These are phyloP conservation scores for Hymenoscyphus infarciens DNA, from an alignment of 2,329 filamentous ascomycete genomes.

Conservation along the genomic window DNA sequence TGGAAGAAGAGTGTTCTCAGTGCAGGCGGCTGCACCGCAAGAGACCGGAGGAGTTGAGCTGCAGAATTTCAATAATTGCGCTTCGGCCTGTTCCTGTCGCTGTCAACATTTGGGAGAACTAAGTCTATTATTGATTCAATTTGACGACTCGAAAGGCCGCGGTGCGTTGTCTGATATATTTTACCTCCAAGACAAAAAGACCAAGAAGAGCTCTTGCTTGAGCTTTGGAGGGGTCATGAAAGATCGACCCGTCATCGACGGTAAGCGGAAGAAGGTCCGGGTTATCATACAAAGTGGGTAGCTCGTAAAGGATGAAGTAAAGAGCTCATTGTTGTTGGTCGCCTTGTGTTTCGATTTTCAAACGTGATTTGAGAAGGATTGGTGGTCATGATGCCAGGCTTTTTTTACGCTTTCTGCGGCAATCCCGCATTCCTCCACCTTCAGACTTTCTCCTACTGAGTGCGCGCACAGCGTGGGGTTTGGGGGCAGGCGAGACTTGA, in stretches of 20 bases:
- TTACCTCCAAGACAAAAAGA: slow-evolving; percentile 5
- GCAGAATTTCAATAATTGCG: background rate
- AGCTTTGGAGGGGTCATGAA: background rate
- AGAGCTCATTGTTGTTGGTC: background rate
- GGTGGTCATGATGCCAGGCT: slow-evolving; percentile 5
- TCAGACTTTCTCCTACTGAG: background rate
- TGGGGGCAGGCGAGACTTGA: background rate
- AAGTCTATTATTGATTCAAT: background rate
- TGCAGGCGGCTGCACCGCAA: background rate
- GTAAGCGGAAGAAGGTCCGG: slow-evolving; percentile 1
- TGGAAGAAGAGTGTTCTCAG: background rate
- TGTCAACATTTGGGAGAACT: background rate
- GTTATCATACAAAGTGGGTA: background rate
- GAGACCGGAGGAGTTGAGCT: background rate
- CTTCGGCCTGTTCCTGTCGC: background rate
- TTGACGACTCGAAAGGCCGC: background rate
- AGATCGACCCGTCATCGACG: background rate
- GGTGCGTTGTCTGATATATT: background rate
- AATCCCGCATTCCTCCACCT: background rate
- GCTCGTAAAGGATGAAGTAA: background rate
- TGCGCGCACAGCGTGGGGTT: background rate
- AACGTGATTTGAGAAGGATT: slow-evolving; percentile 6
- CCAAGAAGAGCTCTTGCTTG: background rate
- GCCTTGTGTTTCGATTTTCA: slow-evolving; percentile 10
- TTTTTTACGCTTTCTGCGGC: slow-evolving; percentile 1